Conservation (phyloP, 2,329 filamentous ascomycete genomes). For the Onygenales sp. region DNA sequence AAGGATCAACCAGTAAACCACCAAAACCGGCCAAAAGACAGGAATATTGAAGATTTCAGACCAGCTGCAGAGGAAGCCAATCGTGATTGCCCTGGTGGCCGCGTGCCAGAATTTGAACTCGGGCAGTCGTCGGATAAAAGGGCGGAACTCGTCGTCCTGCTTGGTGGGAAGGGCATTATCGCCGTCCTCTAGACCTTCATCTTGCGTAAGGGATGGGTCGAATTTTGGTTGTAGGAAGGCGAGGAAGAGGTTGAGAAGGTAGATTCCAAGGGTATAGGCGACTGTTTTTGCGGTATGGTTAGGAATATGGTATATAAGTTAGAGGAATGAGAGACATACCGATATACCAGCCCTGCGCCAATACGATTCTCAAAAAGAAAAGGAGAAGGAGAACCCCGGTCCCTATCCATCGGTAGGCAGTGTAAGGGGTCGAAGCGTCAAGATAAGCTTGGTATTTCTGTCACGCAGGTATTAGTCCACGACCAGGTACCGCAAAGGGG, state of each 20-base stretch:
- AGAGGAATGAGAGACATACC: conserved; percentile 44
- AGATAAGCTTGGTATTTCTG: conserved; percentile 92
- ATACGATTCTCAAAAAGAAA: conserved; percentile 82
- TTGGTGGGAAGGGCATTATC: conserved; percentile 76
- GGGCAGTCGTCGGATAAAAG: conserved; percentile 88
- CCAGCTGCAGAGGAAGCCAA: conserved; percentile 83
- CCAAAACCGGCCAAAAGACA: conserved; percentile 97
- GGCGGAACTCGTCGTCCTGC: conserved; percentile 93
- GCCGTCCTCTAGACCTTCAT: conserved; percentile 95
- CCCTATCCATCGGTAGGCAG: conserved; percentile 80
- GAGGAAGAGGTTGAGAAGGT: conserved; percentile 97
- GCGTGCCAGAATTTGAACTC: conserved; percentile 99
- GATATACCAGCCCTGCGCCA: conserved; percentile 98
- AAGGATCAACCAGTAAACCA: conserved; percentile 97
- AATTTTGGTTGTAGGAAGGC: conserved; percentile 98
- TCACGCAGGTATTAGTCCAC: conserved; percentile 1
- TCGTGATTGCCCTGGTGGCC: conserved; percentile 74
- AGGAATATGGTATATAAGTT: neutral
- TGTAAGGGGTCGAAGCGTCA: conserved; percentile 84
- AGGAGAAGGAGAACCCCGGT: conserved; percentile 65
- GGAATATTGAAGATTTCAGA: conserved; percentile 92
- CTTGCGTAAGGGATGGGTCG: conserved; percentile 89
- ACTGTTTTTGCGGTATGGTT: conserved; percentile 43
- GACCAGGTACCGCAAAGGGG: neutral
- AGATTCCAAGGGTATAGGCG: conserved; percentile 95